Evolutionary conservation across 768 basidiomycete genomes (phyloP).

Genomic region (Rhodotorula kratochvilovae): DNA sequence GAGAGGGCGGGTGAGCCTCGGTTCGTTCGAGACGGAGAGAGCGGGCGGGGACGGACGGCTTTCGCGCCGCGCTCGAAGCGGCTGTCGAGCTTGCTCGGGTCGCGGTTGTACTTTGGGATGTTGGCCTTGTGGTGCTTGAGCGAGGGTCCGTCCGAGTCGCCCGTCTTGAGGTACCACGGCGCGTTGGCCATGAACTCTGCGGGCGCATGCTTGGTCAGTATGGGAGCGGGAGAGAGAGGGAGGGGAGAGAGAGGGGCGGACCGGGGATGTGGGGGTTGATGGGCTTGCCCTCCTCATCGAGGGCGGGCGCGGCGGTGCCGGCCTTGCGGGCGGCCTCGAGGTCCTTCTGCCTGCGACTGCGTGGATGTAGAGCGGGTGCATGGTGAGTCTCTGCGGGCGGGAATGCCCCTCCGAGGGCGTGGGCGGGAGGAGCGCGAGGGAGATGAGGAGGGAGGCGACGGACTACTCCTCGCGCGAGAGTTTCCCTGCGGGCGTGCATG

Average conservation of each 20-base stretch:
- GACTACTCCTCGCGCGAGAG: constrained; percentile 38
- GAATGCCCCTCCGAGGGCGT: neutral
- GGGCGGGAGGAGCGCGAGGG: neutral
- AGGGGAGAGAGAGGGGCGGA: constrained; percentile 49
- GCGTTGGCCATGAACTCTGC: constrained; percentile 96
- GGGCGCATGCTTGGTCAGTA: neutral
- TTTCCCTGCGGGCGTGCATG: constrained; percentile 9
- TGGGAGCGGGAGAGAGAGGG: too few relatives aligned
- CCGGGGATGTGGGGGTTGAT: constrained; percentile 99
- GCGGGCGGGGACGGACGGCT: constrained; percentile 45
- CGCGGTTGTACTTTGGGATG: constrained; percentile 58
- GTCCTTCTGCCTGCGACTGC: constrained; percentile 64
- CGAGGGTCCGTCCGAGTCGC: constrained; percentile 68
- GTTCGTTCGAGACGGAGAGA: neutral
- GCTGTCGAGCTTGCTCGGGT: constrained; percentile 67
- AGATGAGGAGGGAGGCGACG: neutral
- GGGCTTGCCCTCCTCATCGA: constrained; percentile 88
- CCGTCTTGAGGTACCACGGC: constrained; percentile 90
- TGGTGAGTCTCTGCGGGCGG: neutral
- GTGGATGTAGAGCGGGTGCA: neutral
- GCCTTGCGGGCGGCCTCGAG: constrained; percentile 97
- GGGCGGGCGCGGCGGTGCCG: constrained; percentile 90
- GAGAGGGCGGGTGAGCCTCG: neutral
- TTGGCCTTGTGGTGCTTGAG: constrained; percentile 83
- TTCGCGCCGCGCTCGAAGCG: constrained; percentile 87